phyloP scores from a whole-genome alignment of 2,329 filamentous ascomycete genomes.

The Pseudogymnoascus sp. region DNA sequence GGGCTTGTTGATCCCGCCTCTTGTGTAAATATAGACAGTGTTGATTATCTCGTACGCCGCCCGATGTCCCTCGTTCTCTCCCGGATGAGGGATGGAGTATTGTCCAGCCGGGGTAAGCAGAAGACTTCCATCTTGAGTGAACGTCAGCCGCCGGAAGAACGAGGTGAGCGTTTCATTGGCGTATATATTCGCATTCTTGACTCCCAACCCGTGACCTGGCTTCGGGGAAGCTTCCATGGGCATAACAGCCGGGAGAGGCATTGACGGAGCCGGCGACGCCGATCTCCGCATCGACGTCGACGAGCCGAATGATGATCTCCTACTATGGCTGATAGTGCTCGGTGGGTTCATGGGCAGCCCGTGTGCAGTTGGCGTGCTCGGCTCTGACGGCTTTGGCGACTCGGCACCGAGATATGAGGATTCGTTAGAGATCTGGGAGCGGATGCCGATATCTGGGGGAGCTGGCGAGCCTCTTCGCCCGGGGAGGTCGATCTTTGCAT shows the following conservation, averaged over 20 bases:
- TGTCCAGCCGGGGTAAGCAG: constrained; percentile 92
- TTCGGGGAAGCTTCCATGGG: constrained; percentile 84
- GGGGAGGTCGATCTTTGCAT: constrained; percentile 79
- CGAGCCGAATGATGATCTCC: constrained; percentile 84
- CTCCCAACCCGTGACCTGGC: constrained; percentile 49
- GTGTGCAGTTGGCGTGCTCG: constrained; percentile 84
- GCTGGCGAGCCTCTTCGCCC: constrained; percentile 82
- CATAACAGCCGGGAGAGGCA: constrained; percentile 92
- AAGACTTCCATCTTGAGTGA: constrained; percentile 89
- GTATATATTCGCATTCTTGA: constrained; percentile 83
- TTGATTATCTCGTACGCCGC: constrained; percentile 81
- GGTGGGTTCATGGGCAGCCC: constrained; percentile 95
- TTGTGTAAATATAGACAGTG: constrained; percentile 95
- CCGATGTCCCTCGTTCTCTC: constrained; percentile 57
- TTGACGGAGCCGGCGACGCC: constrained; percentile 83
- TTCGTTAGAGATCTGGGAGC: constrained; percentile 54
- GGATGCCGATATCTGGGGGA: constrained; percentile 67
- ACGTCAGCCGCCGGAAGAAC: constrained; percentile 88
- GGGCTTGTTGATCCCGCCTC: constrained; percentile 92
- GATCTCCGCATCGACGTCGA: constrained; percentile 70
- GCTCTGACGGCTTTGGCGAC: constrained; percentile 83
- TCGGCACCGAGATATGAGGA: constrained; percentile 48
- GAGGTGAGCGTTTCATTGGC: constrained; percentile 95
- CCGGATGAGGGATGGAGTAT: constrained; percentile 69
- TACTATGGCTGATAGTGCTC: constrained; percentile 76